Percentiles rank a stretch among this genome's conserved stretches.
These are phyloP conservation scores for Evernia prunastri DNA, from an alignment of 495 filamentous ascomycete species.

Conservation along the genomic window DNA sequence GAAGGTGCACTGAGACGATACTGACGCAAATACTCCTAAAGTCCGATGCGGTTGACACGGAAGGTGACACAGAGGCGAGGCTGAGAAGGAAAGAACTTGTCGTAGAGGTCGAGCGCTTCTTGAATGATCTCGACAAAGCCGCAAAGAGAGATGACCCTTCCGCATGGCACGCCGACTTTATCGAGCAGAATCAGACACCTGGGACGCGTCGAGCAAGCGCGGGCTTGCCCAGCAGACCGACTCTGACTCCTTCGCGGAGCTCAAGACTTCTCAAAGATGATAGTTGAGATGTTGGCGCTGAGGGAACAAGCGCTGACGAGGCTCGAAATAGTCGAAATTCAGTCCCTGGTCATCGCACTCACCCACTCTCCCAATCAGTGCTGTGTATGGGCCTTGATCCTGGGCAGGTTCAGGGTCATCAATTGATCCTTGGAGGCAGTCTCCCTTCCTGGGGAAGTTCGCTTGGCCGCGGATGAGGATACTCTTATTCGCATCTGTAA, in stretches of 20 bases:
- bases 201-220: not conserved
- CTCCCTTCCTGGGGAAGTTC: no score
- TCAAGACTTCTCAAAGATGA: not conserved
- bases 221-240: not conserved
- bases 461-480: no score
- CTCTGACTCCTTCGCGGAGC: not conserved
- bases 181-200: not conserved
- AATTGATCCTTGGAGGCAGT: no score
- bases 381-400: no score
- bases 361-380: no score
- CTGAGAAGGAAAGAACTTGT: slow-evolving; percentile 4
- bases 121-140: slow-evolving; percentile 56
- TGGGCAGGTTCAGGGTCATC: no score
- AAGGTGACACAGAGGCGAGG: not conserved
- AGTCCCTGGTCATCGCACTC: no score
- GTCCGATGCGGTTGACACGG: slow-evolving; percentile 60
- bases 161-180: slow-evolving; percentile 3
- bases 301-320: not conserved
- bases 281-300: not conserved
- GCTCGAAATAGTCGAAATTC: not conserved
- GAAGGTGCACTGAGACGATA: slow-evolving; percentile 71
- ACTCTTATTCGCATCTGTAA: no score
- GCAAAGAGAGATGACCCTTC: slow-evolving; percentile 11
- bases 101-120: slow-evolving; percentile 60
- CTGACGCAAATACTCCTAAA: slow-evolving; percentile 75